phyloP scores from a whole-genome alignment of 2,329 filamentous ascomycete genomes.

The Thermomyces lanuginosus region DNA sequence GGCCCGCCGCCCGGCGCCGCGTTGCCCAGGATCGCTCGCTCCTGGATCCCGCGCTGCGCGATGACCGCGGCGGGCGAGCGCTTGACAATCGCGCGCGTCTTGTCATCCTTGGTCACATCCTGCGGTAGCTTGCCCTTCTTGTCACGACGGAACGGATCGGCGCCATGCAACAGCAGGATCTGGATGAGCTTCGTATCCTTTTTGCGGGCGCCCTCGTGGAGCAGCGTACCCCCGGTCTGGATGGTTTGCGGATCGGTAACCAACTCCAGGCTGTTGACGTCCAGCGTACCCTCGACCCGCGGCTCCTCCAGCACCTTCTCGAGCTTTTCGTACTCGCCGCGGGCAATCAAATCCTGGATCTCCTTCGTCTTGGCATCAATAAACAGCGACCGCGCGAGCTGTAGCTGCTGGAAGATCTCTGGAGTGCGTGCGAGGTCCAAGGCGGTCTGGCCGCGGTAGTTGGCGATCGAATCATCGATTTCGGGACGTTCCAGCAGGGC shows the following conservation, averaged over 20 bases:
- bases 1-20: conserved; percentile 38
- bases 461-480: conserved; percentile 77
- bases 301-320: conserved; percentile 71
- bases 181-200: conserved; percentile 79
- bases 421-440: conserved; percentile 81
- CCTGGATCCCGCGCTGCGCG: conserved; percentile 87
- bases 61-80: conserved; percentile 86
- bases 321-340: conserved; percentile 58
- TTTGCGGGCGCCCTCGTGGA: conserved; percentile 84
- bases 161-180: conserved; percentile 77
- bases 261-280: conserved; percentile 84
- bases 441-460: conserved; percentile 68
- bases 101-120: conserved; percentile 89
- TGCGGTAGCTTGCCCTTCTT: conserved; percentile 91
- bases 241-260: conserved; percentile 63
- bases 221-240: conserved; percentile 71
- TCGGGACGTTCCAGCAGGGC: conserved; percentile 65
- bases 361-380: conserved; percentile 72
- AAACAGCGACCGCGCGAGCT: conserved; percentile 77
- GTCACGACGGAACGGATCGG: conserved; percentile 88
- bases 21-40: conserved; percentile 85
- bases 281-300: conserved; percentile 68
- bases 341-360: conserved; percentile 61
- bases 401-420: conserved; percentile 89
- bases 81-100: conserved; percentile 74